Percentiles rank a stretch among this genome's conserved stretches.
These are phyloP conservation scores for Chimonanthus salicifolius DNA, from an alignment of 164 flowering plant genomes.

Conservation along the genomic window DNA sequence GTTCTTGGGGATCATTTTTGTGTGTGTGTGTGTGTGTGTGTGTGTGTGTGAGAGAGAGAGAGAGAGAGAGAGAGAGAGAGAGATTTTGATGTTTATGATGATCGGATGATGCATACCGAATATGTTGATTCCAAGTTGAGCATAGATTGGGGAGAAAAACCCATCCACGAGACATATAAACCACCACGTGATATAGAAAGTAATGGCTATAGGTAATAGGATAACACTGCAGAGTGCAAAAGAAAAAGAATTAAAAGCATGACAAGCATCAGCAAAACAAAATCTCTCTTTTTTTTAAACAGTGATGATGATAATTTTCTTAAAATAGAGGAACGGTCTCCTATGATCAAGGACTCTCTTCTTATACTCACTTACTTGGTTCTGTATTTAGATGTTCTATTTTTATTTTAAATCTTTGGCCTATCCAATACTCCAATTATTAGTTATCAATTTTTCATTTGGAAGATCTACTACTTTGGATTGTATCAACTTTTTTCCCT, in stretches of 20 bases:
- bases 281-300: neutral
- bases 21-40: neutral
- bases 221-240: slow-evolving; percentile 60
- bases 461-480: no score
- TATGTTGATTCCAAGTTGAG: slow-evolving; percentile 50
- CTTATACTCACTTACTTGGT: no score
- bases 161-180: slow-evolving; percentile 77
- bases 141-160: slow-evolving; percentile 69
- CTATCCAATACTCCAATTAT: no score
- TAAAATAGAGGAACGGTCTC: no score
- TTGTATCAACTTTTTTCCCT: no score
- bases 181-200: slow-evolving; percentile 76
- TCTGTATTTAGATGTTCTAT: no score
- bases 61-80: neutral
- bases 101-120: slow-evolving; percentile 40
- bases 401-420: no score
- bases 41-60: neutral
- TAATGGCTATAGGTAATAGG: slow-evolving; percentile 67
- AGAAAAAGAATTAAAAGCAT: neutral
- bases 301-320: neutral
- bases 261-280: neutral
- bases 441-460: no score
- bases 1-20: no score
- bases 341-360: no score
- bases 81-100: neutral